These are phyloP conservation scores for Eucalyptus urophylla DNA, from an alignment of 345 rosid genomes.

Conservation along the genomic window DNA sequence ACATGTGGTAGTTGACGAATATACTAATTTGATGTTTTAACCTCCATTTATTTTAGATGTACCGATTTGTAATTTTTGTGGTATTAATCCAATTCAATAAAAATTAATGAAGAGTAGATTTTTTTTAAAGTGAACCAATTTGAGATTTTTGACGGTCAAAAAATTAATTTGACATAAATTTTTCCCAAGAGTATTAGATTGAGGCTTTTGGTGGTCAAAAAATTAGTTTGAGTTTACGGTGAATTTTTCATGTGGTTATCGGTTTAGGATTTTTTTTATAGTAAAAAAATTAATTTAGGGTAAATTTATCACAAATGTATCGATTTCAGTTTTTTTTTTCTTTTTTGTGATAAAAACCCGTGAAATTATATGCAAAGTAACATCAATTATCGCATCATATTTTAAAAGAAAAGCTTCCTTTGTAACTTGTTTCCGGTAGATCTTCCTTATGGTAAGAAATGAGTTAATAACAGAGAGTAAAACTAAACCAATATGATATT, in stretches of 20 bases:
- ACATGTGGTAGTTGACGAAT: no score
- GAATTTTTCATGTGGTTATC: no score
- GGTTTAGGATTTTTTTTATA: no score
- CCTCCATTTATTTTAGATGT: background rate
- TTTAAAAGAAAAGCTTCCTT: background rate
- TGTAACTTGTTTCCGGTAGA: background rate
- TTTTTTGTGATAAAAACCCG: background rate
- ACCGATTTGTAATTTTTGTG: no score
- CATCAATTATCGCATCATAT: background rate
- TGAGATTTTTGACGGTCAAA: accelerated
- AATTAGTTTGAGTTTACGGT: no score
- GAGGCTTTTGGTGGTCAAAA: no score
- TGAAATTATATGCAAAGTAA: background rate
- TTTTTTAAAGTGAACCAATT: no score
- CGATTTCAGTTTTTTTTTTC: no score
- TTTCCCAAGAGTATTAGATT: accelerated
- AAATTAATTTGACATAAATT: background rate
- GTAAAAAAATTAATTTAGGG: background rate
- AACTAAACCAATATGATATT: background rate
- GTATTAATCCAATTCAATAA: no score
- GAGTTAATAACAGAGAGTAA: background rate
- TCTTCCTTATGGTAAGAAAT: background rate
- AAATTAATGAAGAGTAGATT: background rate
- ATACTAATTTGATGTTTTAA: no score
- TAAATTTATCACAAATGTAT: no score